Conservation (phyloP, 2,329 filamentous ascomycete genomes). For the Colletotrichum falcatum region DNA sequence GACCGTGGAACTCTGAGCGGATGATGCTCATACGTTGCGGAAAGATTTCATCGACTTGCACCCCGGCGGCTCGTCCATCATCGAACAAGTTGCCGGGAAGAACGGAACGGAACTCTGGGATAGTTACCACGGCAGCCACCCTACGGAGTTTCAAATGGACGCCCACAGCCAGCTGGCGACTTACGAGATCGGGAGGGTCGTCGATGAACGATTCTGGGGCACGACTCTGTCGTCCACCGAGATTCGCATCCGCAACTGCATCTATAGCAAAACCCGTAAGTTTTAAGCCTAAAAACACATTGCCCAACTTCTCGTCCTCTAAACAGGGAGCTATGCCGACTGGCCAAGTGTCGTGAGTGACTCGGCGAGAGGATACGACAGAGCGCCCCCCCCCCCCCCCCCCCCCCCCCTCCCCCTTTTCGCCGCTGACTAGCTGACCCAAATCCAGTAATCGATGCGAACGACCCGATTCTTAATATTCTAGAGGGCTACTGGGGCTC, state of each 20-base stretch:
- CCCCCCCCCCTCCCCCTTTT: no score
- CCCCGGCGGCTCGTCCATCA: conserved; percentile 5
- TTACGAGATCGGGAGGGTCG: background rate
- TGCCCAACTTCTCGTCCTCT: no score
- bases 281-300: background rate
- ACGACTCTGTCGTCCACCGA: background rate
- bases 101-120: background rate
- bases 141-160: background rate
- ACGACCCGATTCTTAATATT: no score
- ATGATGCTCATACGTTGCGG: background rate
- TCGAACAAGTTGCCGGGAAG: background rate
- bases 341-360: background rate
- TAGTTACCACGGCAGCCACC: background rate
- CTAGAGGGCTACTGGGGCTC: background rate
- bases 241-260: background rate
- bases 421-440: background rate
- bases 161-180: background rate
- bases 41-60: background rate
- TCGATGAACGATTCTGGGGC: background rate
- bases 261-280: conserved; percentile 3
- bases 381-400: no score
- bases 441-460: background rate
- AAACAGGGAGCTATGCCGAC: background rate
- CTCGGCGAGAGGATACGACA: background rate
- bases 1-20: background rate